phyloP scores from a whole-genome alignment of 345 rosid genomes.

The Pistacia integerrima region DNA sequence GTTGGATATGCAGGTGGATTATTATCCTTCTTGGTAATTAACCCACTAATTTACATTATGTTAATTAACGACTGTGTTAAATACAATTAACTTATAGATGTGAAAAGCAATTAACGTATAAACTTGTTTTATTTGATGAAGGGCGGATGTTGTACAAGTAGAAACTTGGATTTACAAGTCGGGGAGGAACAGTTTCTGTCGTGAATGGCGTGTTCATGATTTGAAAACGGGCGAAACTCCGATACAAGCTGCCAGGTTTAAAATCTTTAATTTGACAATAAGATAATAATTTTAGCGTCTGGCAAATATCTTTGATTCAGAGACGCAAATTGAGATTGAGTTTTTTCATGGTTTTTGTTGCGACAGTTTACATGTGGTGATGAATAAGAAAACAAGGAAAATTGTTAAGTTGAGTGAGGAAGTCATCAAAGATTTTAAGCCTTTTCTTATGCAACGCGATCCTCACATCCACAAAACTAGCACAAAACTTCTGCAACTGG shows the following conservation, averaged over 20 bases:
- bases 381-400: constrained; percentile 34
- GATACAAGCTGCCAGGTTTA: constrained; percentile 23
- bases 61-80: too few relatives aligned
- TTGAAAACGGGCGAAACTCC: constrained; percentile 19
- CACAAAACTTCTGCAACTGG: background rate
- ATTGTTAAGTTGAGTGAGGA: constrained; percentile 20
- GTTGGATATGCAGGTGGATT: constrained; percentile 14
- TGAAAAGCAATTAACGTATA: too few relatives aligned
- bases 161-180: constrained; percentile 25
- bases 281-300: too few relatives aligned
- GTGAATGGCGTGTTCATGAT: constrained; percentile 24
- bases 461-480: constrained; percentile 7
- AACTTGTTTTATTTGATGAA: background rate
- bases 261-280: too few relatives aligned
- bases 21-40: constrained; percentile 35
- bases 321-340: background rate
- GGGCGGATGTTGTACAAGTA: constrained; percentile 30
- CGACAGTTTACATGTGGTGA: constrained; percentile 23
- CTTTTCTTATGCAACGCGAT: constrained; percentile 1
- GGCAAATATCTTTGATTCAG: too few relatives aligned
- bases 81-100: too few relatives aligned
- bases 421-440: constrained; percentile 20
- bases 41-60: too few relatives aligned
- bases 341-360: background rate
- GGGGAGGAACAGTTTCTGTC: constrained; percentile 17